Evolutionary conservation across 176 grass and related monocot species (phyloP).

Genomic region (Aegilops tauschii): DNA sequence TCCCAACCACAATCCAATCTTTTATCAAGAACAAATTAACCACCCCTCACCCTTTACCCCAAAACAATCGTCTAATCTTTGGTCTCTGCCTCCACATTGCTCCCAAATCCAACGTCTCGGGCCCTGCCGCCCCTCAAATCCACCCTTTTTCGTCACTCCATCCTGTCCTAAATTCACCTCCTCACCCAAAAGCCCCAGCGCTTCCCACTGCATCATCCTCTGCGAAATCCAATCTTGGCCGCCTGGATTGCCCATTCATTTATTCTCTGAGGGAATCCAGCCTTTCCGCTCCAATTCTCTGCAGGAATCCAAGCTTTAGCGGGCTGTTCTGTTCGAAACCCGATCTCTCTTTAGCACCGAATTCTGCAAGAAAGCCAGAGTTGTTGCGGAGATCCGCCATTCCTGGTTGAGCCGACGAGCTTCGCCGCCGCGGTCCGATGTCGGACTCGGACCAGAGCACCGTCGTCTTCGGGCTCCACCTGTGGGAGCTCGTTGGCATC

Average conservation of each 20-base stretch:
- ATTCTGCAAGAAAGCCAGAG: constrained; percentile 16
- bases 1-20: constrained; percentile 26
- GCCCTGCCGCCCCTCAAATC: constrained; percentile 30
- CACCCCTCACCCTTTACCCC: not conserved
- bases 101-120: constrained; percentile 36
- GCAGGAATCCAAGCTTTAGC: constrained; percentile 7
- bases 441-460: constrained; percentile 78
- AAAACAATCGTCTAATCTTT: constrained; percentile 32
- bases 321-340: not conserved
- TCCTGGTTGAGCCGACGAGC: constrained; percentile 18
- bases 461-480: constrained; percentile 72
- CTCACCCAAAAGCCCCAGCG: constrained; percentile 25
- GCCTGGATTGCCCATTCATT: too few species aligned
- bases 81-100: constrained; percentile 26
- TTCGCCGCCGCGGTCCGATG: constrained; percentile 35
- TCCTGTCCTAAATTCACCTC: constrained; percentile 44
- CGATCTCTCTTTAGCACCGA: not conserved
- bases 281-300: not conserved
- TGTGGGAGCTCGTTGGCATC: constrained; percentile 83
- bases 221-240: constrained; percentile 15
- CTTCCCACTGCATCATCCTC: constrained; percentile 27
- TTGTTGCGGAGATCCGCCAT: constrained; percentile 33
- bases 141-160: constrained; percentile 34
- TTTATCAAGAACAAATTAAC: constrained; percentile 31
- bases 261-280: too few species aligned